Evolutionary conservation across 192 early-diverging fungal genomes (phyloP).

Genomic region (Backusella liffmaniae): DNA sequence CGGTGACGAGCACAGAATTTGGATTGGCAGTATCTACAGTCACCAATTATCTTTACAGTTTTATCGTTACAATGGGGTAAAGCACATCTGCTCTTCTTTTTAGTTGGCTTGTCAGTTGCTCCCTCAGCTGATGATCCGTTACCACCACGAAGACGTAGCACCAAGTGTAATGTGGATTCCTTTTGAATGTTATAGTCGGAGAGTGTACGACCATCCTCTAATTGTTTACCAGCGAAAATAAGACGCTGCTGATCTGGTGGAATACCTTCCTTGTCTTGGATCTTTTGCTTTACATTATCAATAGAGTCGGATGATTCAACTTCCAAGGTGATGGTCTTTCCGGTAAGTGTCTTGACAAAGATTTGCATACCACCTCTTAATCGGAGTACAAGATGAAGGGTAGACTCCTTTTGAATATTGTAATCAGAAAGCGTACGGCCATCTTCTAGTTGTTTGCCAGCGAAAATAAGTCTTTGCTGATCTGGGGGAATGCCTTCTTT

Average conservation of each 20-base stretch:
- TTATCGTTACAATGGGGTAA: constrained; percentile 49
- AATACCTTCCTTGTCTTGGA: constrained; percentile 73
- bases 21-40: constrained; percentile 61
- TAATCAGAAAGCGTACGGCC: constrained; percentile 73
- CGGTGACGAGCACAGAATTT: constrained; percentile 72
- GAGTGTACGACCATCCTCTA: constrained; percentile 62
- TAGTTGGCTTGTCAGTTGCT: not conserved
- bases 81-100: constrained; percentile 38
- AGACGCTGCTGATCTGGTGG: constrained; percentile 69
- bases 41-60: constrained; percentile 68
- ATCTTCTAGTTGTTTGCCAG: constrained; percentile 83
- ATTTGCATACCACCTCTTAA: constrained; percentile 38
- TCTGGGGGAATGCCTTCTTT: constrained; percentile 92
- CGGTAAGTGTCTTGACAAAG: constrained; percentile 67
- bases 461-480: constrained; percentile 80
- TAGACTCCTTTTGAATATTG: constrained; percentile 86
- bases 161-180: constrained; percentile 59
- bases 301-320: constrained; percentile 68
- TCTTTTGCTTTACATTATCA: constrained; percentile 67
- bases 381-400: constrained; percentile 34
- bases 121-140: not conserved
- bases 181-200: constrained; percentile 66
- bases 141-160: constrained; percentile 65
- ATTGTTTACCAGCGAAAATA: constrained; percentile 68
- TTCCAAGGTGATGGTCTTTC: constrained; percentile 89